phyloP scores from a whole-genome alignment of 1,139 yeast species.

The Meyerozyma athensensis region DNA sequence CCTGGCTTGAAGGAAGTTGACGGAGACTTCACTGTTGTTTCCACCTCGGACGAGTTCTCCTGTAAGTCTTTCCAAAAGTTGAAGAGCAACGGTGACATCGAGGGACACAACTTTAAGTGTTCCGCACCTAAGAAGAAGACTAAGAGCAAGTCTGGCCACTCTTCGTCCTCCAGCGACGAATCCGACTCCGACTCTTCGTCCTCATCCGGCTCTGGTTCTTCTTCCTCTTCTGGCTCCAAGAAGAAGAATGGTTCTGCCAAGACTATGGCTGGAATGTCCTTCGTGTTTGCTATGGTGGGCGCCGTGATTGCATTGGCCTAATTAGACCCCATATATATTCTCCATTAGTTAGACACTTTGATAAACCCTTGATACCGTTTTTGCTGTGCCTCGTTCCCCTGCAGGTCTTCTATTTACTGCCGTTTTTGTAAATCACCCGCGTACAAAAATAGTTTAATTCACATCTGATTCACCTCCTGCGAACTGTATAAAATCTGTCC shows the following conservation, averaged over 20 bases:
- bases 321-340: background rate
- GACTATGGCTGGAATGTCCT: constrained; percentile 14
- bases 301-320: constrained; percentile 16
- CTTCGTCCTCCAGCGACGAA: constrained; percentile 11
- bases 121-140: constrained; percentile 26
- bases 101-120: constrained; percentile 46
- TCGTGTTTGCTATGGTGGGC: constrained; percentile 16
- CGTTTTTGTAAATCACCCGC: constrained; percentile 3
- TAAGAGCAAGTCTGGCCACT: constrained; percentile 9
- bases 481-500: background rate
- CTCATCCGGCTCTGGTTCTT: constrained; percentile 9
- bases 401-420: constrained; percentile 4
- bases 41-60: constrained; percentile 37
- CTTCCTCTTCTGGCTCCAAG: constrained; percentile 13
- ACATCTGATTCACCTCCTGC: constrained; percentile 1
- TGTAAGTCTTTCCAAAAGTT: constrained; percentile 34
- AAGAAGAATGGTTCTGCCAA: constrained; percentile 10
- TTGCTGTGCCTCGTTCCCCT: background rate
- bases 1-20: constrained; percentile 34
- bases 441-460: constrained; percentile 2
- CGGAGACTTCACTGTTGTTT: constrained; percentile 39
- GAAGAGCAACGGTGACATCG: constrained; percentile 29
- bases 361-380: background rate
- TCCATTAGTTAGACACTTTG: background rate
- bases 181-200: constrained; percentile 14